These are phyloP conservation scores for Teunomyces lycoperdinae DNA, from an alignment of 805 yeast species.

Conservation along the genomic window DNA sequence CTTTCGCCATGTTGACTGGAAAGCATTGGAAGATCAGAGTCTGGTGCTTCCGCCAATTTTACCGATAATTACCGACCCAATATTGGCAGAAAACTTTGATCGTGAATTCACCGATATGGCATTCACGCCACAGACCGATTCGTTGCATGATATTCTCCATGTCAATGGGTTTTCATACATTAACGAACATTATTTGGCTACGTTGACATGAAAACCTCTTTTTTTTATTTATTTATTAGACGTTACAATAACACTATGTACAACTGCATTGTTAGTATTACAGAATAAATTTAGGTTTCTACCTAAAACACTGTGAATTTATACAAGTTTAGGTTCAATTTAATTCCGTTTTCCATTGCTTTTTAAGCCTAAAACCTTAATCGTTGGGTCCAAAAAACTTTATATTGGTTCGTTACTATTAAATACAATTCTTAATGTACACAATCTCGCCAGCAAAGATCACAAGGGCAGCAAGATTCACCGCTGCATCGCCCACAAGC, in stretches of 20 bases:
- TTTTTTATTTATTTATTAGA: no score
- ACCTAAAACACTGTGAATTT: no score
- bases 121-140: constrained; percentile 25
- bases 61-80: constrained; percentile 43
- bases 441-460: not conserved
- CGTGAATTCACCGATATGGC: constrained; percentile 41
- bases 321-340: no score
- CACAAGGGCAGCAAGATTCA: not conserved
- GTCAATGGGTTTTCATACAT: constrained; percentile 42
- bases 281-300: no score
- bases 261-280: no score
- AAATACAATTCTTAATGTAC: not conserved
- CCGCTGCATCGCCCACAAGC: not conserved
- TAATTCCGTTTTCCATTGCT: no score
- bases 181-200: constrained; percentile 32
- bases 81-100: constrained; percentile 45
- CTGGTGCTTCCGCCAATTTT: constrained; percentile 38
- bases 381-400: no score
- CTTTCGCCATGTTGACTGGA: constrained; percentile 39
- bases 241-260: no score
- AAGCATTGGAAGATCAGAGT: constrained; percentile 21
- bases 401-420: no score
- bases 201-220: not conserved
- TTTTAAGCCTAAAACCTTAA: no score
- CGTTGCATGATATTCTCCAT: constrained; percentile 30